Base-by-base conservation (phyloP, 768 basidiomycete genomes). In the Lactarius quietus region DNA sequence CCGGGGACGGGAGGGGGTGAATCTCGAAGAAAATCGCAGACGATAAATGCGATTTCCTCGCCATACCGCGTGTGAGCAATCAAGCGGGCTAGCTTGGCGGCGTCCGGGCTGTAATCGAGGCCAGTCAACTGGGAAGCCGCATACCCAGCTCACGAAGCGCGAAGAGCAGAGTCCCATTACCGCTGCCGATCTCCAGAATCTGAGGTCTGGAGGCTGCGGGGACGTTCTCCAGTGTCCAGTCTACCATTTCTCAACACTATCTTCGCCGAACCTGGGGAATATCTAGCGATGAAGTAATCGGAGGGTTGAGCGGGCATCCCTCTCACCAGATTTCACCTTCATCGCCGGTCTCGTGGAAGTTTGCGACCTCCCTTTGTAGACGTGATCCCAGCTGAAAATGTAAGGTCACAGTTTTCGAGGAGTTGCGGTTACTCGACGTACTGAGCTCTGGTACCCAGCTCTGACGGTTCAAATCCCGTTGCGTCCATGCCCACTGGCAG, bases 261-360 rank as follows among this genome's bases (percentile, higher is more conserved):
- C 89, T 58, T 82, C 78, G 9, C 92, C 92, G 71, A 94, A 94
- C 92, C 92, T 93, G 17, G 41, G 67, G 45, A 39, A 57, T 43
- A 28, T 33, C 38, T 35, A 57, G 48, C 31, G n/a, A 29, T 38
- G 15, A 2, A n/a, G n/a, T 20, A 36, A 17, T n/a, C 8, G 2
- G 41, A 8, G 48, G 3, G n/a, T 26, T 45, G 28, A 29, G 6
- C 6, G 39, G 26, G 26, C 12, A 23, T 26, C 8, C 15, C 28
- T 73, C 83, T 61, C 67, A 91, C 92, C 92, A 94, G 29, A 92
- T 80, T 75, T 94, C 92, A 39, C 92, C 92, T 74, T 92, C 90
- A 72, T 93, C 90, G 23, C 89, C 87, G 35, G 86, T 84, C 58
- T 92, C 92, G 35, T 84, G 77, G 66, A 92, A 93, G 71, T 90